These are phyloP conservation scores for Symbiodinium pilosum DNA, from an alignment of 73 alveolate genomes.

Conservation along the genomic window DNA sequence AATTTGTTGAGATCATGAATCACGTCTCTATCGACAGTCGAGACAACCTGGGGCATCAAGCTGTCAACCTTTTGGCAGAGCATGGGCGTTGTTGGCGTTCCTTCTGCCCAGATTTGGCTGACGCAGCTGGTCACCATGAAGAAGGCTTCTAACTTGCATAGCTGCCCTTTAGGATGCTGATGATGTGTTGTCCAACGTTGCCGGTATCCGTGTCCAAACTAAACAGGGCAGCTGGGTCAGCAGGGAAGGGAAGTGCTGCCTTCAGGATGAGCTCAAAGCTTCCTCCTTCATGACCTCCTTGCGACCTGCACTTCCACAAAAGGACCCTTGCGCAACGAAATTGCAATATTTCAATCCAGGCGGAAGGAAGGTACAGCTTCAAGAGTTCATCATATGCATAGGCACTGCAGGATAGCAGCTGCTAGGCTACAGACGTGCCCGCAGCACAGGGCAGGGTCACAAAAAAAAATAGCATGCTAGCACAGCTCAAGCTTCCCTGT, in stretches of 20 bases:
- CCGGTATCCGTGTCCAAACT: background rate
- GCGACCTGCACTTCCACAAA: constrained; percentile 85
- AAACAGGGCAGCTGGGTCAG: too few relatives aligned
- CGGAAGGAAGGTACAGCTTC: too few relatives aligned
- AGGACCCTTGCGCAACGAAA: too few relatives aligned
- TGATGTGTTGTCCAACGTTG: background rate
- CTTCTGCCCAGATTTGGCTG: constrained; percentile 48
- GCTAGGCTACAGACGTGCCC: background rate
- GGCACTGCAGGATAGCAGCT: background rate
- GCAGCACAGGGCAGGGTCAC: background rate
- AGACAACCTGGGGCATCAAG: background rate
- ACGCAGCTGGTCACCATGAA: constrained; percentile 77
- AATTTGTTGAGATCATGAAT: too few relatives aligned
- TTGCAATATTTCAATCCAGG: too few relatives aligned
- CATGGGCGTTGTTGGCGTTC: background rate
- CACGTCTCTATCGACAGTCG: too few relatives aligned
- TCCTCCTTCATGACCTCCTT: constrained; percentile 57
- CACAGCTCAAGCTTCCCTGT: too few relatives aligned
- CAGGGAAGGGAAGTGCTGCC: background rate
- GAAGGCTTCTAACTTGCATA: constrained; percentile 15
- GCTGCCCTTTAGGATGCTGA: background rate
- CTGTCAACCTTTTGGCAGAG: background rate
- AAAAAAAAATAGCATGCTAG: too few relatives aligned
- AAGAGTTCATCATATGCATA: background rate
- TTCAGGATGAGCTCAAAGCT: constrained; percentile 74